Percentiles rank a stretch among this genome's conserved stretches.
These are phyloP conservation scores for Umbelopsis vinacea DNA, from an alignment of 192 early-diverging fungal genomes.

Conservation along the genomic window DNA sequence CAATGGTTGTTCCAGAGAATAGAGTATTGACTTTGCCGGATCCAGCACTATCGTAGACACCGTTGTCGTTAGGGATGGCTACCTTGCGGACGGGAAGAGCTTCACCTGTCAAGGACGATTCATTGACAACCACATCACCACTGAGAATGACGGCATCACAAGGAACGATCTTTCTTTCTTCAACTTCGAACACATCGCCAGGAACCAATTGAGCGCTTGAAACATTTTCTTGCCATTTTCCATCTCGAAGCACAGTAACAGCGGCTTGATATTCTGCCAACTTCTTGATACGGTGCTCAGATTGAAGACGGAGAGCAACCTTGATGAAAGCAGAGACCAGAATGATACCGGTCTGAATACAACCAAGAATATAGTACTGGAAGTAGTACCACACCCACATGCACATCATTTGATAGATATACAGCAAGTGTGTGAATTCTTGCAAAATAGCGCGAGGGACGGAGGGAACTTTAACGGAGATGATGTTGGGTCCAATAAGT, in stretches of 20 bases:
- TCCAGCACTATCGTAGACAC: slow-evolving; percentile 41
- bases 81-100: slow-evolving; percentile 82
- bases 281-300: slow-evolving; percentile 59
- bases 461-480: slow-evolving; percentile 54
- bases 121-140: slow-evolving; percentile 77
- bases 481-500: slow-evolving; percentile 70
- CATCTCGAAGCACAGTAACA: slow-evolving; percentile 61
- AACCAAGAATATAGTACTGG: slow-evolving; percentile 65
- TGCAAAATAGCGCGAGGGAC: slow-evolving; percentile 51
- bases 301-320: slow-evolving; percentile 53
- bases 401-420: slow-evolving; percentile 71
- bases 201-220: slow-evolving; percentile 65
- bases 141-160: slow-evolving; percentile 71
- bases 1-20: slow-evolving; percentile 69
- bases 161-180: slow-evolving; percentile 53
- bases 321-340: slow-evolving; percentile 62
- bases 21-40: slow-evolving; percentile 61
- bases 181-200: slow-evolving; percentile 65
- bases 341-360: slow-evolving; percentile 62
- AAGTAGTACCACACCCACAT: slow-evolving; percentile 74
- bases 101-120: slow-evolving; percentile 78
- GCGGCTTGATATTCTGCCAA: slow-evolving; percentile 58
- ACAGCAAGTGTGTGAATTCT: slow-evolving; percentile 63
- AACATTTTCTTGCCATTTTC: slow-evolving; percentile 54
- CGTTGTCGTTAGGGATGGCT: slow-evolving; percentile 60